phyloP scores from a whole-genome alignment of 768 basidiomycete genomes.

The Lactifluus volemus region DNA sequence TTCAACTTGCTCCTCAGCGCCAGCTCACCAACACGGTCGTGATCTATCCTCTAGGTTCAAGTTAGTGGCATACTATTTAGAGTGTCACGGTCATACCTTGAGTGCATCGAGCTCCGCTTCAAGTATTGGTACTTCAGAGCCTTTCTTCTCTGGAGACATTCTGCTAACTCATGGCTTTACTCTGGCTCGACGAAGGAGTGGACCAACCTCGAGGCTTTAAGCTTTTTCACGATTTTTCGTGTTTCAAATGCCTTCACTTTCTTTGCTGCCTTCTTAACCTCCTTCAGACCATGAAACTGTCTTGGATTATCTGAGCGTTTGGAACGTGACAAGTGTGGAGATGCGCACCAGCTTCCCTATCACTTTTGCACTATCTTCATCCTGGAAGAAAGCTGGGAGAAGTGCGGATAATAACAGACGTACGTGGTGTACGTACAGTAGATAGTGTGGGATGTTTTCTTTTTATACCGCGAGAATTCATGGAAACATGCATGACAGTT shows the following conservation, averaged over 20 bases:
- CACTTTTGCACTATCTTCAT: not conserved
- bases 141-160: slow-evolving; percentile 32
- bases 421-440: not conserved
- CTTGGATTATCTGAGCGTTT: not conserved
- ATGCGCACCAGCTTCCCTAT: slow-evolving; percentile 13
- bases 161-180: slow-evolving; percentile 5
- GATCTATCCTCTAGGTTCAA: slow-evolving; percentile 42
- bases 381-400: not conserved
- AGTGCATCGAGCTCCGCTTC: slow-evolving; percentile 53
- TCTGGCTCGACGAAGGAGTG: not conserved
- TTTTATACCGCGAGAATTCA: slow-evolving; percentile 6
- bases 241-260: slow-evolving; percentile 75
- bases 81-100: slow-evolving; percentile 42
- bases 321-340: not conserved
- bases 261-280: slow-evolving; percentile 68
- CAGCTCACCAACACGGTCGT: slow-evolving; percentile 49
- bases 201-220: slow-evolving; percentile 58
- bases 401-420: not conserved
- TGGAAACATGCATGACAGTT: not conserved
- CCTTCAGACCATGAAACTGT: slow-evolving; percentile 69
- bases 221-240: slow-evolving; percentile 73
- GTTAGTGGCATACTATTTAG: not conserved
- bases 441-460: not conserved
- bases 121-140: slow-evolving; percentile 36
- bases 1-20: slow-evolving; percentile 66